These are phyloP conservation scores for Aspergillus sclerotioniger DNA, from an alignment of 495 filamentous ascomycete species.

Conservation along the genomic window DNA sequence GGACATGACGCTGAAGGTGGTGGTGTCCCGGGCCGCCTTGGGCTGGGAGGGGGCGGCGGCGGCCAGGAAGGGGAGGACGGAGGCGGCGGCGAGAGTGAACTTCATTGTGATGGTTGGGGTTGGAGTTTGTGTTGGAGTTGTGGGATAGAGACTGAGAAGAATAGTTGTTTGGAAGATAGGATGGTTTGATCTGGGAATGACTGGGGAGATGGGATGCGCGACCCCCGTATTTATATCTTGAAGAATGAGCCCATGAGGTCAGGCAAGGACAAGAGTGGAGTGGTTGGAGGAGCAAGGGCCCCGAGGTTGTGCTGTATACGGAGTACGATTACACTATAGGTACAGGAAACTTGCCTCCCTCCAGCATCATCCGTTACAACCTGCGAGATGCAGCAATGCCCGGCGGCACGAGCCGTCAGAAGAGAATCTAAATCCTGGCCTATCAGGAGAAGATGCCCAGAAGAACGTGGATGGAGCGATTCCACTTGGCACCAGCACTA, in stretches of 20 bases:
- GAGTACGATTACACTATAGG: too few species aligned
- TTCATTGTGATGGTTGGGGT: slow-evolving; percentile 5
- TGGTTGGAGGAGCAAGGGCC: background rate
- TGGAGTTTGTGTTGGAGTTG: too few species aligned
- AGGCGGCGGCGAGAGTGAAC: slow-evolving; percentile 1
- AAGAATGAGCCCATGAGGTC: background rate
- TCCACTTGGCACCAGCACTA: background rate
- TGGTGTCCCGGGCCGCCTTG: background rate
- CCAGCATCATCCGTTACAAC: too few species aligned
- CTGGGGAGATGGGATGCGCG: background rate
- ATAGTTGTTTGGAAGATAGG: background rate
- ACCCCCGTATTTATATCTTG: background rate
- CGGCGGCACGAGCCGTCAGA: too few species aligned
- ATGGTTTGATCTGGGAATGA: background rate
- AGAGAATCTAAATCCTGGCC: background rate
- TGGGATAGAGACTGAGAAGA: background rate
- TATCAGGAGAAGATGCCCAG: background rate
- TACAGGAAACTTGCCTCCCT: too few species aligned
- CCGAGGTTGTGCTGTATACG: too few species aligned
- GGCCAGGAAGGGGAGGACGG: slow-evolving; percentile 6
- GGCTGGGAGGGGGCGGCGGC: background rate
- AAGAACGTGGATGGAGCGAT: background rate
- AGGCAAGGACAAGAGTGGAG: background rate
- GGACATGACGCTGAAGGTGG: slow-evolving; percentile 37
- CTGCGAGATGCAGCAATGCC: too few species aligned